Percentiles rank a stretch among this genome's conserved stretches.
Conservation (phyloP, 441 rosid genomes). For the Dalechampia spathulata region DNA sequence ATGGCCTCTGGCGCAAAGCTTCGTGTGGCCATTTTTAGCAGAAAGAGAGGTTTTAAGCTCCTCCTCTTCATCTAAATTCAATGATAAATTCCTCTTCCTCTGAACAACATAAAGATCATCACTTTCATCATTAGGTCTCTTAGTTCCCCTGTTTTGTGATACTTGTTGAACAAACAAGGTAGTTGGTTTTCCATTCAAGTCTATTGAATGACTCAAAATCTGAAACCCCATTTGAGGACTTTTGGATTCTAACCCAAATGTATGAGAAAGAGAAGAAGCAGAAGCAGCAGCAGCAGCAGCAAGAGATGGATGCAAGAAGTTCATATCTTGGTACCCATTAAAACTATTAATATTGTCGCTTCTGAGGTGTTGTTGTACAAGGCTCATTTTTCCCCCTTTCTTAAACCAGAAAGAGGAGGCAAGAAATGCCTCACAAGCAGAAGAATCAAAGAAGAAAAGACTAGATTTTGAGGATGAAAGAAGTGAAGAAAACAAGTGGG, state of each 20-base stretch:
- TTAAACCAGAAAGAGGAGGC: neutral
- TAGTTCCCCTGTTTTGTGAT: slow-evolving; percentile 19
- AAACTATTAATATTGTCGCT: slow-evolving; percentile 18
- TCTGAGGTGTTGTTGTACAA: slow-evolving; percentile 10
- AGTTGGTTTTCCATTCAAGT: slow-evolving; percentile 12
- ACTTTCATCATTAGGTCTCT: slow-evolving; percentile 16
- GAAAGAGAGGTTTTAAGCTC: slow-evolving; percentile 14
- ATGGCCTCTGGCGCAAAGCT: slow-evolving; percentile 76
- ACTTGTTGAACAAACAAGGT: slow-evolving; percentile 11
- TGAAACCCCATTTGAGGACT: slow-evolving; percentile 27
- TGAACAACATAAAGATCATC: slow-evolving; percentile 18
- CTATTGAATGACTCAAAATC: slow-evolving; percentile 24
- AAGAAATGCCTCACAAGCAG: slow-evolving; percentile 4
- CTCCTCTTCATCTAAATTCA: slow-evolving; percentile 22
- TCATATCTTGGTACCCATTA: slow-evolving; percentile 22
- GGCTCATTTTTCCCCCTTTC: slow-evolving; percentile 26
- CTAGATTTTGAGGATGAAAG: neutral
- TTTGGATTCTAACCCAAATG: slow-evolving; percentile 11
- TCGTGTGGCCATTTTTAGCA: slow-evolving; percentile 30
- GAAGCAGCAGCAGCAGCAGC: slow-evolving; percentile 17
- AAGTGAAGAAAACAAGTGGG: neutral
- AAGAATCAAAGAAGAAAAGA: neutral
- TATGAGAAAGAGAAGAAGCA: slow-evolving; percentile 19
- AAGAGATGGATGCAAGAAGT: slow-evolving; percentile 23
- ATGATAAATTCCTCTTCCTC: slow-evolving; percentile 15